Conservation (phyloP, 1,139 yeast genomes). For the Saccharomyces pastorianus region DNA sequence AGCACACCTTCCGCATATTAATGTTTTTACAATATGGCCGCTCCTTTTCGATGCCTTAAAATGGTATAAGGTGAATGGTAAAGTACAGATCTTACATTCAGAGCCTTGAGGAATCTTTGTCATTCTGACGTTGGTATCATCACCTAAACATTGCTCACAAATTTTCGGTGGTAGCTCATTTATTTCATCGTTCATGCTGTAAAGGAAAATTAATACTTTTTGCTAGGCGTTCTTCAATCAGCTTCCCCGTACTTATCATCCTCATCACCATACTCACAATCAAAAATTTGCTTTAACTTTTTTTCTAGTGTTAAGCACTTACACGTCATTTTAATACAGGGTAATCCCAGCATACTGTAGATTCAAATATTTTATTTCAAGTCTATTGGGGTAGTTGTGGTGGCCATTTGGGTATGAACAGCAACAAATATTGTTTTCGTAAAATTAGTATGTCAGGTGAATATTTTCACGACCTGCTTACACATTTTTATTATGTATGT, state of each 20-base stretch:
- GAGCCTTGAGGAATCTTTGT: slow-evolving; percentile 63
- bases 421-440: background rate
- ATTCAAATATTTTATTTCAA: no score
- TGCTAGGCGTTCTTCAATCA: no score
- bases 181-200: background rate
- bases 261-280: background rate
- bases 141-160: slow-evolving; percentile 68
- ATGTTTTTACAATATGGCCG: slow-evolving; percentile 28
- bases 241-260: background rate
- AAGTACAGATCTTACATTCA: slow-evolving; percentile 70
- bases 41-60: slow-evolving; percentile 47
- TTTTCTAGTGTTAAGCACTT: no score
- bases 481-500: background rate
- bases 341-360: background rate
- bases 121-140: slow-evolving; percentile 58
- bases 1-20: slow-evolving; percentile 71
- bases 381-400: no score
- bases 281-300: background rate
- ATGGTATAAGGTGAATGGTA: slow-evolving; percentile 74
- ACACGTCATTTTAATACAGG: background rate
- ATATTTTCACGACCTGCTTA: background rate
- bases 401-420: no score
- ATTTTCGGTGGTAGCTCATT: slow-evolving; percentile 26
- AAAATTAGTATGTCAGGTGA: background rate
- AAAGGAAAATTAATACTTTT: background rate